Conservation (phyloP, 257 asterid genomes). For the Scutellaria galericulata region DNA sequence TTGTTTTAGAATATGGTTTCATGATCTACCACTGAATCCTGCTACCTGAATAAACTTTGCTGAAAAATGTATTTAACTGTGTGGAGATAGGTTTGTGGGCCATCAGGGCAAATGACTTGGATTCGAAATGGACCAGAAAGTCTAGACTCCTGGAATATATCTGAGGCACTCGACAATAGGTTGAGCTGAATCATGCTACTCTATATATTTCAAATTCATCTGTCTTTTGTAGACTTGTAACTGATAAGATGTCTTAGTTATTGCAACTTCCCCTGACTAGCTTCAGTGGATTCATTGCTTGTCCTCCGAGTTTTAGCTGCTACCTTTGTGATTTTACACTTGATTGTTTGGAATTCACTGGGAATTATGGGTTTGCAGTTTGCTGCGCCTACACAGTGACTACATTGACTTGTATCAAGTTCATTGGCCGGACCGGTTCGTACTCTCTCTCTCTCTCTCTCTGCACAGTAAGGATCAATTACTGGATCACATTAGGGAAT, state of each 20-base stretch:
- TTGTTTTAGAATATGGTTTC: conserved; percentile 18
- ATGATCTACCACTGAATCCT: conserved; percentile 20
- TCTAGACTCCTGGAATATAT: conserved; percentile 68
- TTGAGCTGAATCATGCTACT: conserved; percentile 36
- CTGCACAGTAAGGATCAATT: conserved; percentile 5
- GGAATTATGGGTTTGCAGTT: conserved; percentile 52
- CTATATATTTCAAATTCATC: conserved; percentile 22
- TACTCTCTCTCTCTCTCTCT: conserved; percentile 43
- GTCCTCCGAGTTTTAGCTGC: conserved; percentile 16
- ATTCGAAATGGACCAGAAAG: conserved; percentile 87
- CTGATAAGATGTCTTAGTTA: conserved; percentile 5
- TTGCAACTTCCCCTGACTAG: not conserved
- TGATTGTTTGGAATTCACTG: conserved; percentile 26
- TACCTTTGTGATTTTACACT: conserved; percentile 19
- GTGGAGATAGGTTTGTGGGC: conserved; percentile 79
- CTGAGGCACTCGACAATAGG: conserved; percentile 87
- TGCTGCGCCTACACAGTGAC: conserved; percentile 71
- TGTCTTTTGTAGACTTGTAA: conserved; percentile 12
- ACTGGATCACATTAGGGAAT: conserved; percentile 3
- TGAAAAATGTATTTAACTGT: conserved; percentile 28
- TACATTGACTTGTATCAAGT: conserved; percentile 89
- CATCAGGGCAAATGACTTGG: conserved; percentile 97
- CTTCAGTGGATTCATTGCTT: conserved; percentile 2
- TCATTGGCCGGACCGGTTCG: conserved; percentile 99
- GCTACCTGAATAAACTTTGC: conserved; percentile 23